Evolutionary conservation across 768 basidiomycete genomes (phyloP).

Genomic region (Gloeopeniophorella convolvens): DNA sequence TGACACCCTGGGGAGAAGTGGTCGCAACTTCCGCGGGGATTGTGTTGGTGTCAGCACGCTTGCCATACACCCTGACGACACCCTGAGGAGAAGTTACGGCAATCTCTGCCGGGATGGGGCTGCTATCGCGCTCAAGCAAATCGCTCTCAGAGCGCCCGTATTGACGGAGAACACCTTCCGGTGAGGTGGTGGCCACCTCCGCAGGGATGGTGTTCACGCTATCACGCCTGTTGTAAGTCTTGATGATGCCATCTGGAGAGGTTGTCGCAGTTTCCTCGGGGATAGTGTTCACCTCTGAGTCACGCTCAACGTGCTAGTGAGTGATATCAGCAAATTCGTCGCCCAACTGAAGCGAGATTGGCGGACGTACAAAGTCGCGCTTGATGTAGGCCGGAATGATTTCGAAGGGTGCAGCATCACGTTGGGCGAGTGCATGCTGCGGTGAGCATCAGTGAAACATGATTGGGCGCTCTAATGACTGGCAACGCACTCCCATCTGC

Average conservation of each 20-base stretch:
- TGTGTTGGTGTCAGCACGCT: slow-evolving; percentile 26
- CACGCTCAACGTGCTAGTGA: background rate
- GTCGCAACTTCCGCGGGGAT: slow-evolving; percentile 31
- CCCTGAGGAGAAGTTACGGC: slow-evolving; percentile 29
- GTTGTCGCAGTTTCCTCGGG: slow-evolving; percentile 32
- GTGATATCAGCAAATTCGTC: background rate
- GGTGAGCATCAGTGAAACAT: background rate
- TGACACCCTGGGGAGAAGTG: slow-evolving; percentile 30
- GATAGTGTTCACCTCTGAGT: slow-evolving; percentile 21
- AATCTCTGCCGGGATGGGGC: slow-evolving; percentile 29
- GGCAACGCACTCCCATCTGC: slow-evolving; percentile 27
- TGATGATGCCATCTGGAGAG: slow-evolving; percentile 30
- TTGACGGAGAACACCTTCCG: slow-evolving; percentile 12
- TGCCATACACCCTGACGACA: slow-evolving; percentile 21
- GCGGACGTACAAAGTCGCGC: slow-evolving; percentile 19
- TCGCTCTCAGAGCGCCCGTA: slow-evolving; percentile 17
- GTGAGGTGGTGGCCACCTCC: slow-evolving; percentile 21
- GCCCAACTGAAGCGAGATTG: background rate
- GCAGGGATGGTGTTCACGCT: slow-evolving; percentile 25
- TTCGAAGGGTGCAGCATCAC: slow-evolving; percentile 32
- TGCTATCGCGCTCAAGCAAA: slow-evolving; percentile 22
- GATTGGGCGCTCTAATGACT: background rate
- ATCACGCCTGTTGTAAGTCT: slow-evolving; percentile 20
- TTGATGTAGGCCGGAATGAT: slow-evolving; percentile 40
- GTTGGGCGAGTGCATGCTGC: slow-evolving; percentile 13